These are phyloP conservation scores for Acmispon strigosus DNA, from an alignment of 306 rosid genomes.

Conservation along the genomic window DNA sequence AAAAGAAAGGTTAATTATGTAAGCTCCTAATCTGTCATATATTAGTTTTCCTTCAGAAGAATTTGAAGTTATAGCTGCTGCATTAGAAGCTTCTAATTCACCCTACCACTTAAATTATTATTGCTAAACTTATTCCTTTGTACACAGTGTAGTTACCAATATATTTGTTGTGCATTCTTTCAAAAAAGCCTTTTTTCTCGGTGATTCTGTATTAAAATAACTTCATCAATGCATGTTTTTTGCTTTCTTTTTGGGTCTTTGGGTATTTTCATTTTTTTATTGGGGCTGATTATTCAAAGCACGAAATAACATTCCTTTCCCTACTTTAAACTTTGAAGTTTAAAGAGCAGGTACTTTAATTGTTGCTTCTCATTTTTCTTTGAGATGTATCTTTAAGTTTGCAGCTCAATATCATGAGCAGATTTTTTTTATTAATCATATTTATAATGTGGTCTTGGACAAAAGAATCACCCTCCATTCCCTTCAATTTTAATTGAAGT, in stretches of 20 bases:
- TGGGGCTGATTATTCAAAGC: neutral
- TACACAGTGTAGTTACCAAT: neutral
- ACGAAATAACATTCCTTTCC: conserved; percentile 5
- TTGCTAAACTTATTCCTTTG: neutral
- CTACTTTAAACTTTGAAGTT: neutral
- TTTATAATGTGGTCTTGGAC: no score
- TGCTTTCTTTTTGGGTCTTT: neutral
- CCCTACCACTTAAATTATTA: neutral
- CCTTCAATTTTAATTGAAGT: no score
- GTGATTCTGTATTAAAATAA: neutral
- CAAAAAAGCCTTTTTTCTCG: conserved; percentile 20
- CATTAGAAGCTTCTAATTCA: neutral
- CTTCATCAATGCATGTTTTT: neutral
- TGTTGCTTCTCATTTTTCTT: neutral
- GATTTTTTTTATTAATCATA: neutral
- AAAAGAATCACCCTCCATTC: no score
- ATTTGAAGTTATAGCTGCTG: neutral
- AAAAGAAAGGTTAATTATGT: conserved; percentile 19
- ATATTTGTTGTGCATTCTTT: neutral
- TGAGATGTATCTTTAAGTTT: neutral
- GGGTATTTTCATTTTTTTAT: neutral
- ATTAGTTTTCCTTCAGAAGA: neutral
- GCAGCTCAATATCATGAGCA: neutral
- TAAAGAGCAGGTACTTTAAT: neutral
- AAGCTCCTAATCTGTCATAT: neutral